A percentile compares a stretch with the other conserved stretches of the same genome.
Conservation (phyloP, 768 basidiomycete genomes). For the Phlebiopsis gigantea region DNA sequence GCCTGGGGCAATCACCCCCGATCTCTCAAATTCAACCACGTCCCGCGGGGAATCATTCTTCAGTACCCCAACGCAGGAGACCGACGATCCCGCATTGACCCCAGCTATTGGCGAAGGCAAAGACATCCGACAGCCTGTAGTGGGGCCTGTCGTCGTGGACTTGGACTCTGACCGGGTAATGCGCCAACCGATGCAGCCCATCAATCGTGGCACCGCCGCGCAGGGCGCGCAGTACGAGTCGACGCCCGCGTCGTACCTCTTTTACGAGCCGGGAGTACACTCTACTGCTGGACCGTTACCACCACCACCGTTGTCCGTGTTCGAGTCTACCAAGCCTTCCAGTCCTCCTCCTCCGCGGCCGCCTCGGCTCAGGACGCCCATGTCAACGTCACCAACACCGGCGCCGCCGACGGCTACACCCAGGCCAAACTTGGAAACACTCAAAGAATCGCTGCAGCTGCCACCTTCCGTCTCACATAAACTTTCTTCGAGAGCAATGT, state of each 20-base stretch:
- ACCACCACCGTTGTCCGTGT: constrained; percentile 56
- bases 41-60: constrained; percentile 6
- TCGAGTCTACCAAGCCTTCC: constrained; percentile 29
- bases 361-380: constrained; percentile 30
- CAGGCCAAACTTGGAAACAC: constrained; percentile 42
- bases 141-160: constrained; percentile 54
- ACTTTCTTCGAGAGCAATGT: constrained; percentile 28
- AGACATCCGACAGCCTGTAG: constrained; percentile 53
- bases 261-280: constrained; percentile 65
- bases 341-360: constrained; percentile 59
- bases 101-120: constrained; percentile 61
- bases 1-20: constrained; percentile 17
- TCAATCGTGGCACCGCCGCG: constrained; percentile 2
- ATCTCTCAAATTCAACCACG: constrained; percentile 17
- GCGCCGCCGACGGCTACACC: constrained; percentile 7
- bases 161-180: constrained; percentile 27
- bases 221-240: constrained; percentile 11
- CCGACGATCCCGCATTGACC: constrained; percentile 28
- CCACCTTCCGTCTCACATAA: constrained; percentile 39
- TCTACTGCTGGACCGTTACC: constrained; percentile 71
- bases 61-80: constrained; percentile 7
- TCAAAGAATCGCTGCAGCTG: constrained; percentile 56
- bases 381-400: constrained; percentile 20
- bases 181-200: background rate
- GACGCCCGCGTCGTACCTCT: constrained; percentile 37